phyloP scores from a whole-genome alignment of 495 filamentous ascomycete species.

The Aspergillus mulundensis region DNA sequence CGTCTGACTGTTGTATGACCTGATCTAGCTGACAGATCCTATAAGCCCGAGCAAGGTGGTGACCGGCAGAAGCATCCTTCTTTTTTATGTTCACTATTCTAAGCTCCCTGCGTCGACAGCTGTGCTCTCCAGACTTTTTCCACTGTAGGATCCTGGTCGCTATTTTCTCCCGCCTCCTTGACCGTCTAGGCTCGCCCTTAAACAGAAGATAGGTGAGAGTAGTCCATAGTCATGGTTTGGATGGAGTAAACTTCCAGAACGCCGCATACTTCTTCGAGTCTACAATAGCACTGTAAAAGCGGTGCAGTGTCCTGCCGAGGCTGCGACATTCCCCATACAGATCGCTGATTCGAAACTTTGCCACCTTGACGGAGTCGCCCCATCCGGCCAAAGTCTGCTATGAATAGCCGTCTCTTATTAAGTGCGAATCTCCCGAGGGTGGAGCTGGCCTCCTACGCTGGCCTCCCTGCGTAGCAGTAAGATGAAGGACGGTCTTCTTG shows the following conservation, averaged over 20 bases:
- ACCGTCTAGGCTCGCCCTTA: background rate
- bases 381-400: background rate
- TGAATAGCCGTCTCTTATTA: background rate
- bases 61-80: background rate
- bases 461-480: background rate
- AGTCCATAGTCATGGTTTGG: background rate
- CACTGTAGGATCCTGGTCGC: background rate
- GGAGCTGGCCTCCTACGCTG: background rate
- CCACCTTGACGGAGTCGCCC: constrained; percentile 3
- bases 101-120: constrained; percentile 3
- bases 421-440: background rate
- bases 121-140: constrained; percentile 2
- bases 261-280: background rate
- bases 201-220: constrained; percentile 16
- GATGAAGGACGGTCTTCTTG: background rate
- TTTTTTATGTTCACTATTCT: constrained; percentile 2
- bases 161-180: background rate
- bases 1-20: too few species aligned
- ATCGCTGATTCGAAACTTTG: constrained; percentile 1
- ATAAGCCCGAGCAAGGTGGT: background rate
- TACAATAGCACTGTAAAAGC: background rate
- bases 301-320: too few species aligned
- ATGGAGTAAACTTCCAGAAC: constrained; percentile 19
- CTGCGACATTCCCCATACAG: constrained; percentile 7
- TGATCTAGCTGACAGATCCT: background rate